A percentile compares a stretch with the other conserved stretches of the same genome.
Conservation (phyloP, 495 filamentous ascomycete species). For the Penicillium lividum region DNA sequence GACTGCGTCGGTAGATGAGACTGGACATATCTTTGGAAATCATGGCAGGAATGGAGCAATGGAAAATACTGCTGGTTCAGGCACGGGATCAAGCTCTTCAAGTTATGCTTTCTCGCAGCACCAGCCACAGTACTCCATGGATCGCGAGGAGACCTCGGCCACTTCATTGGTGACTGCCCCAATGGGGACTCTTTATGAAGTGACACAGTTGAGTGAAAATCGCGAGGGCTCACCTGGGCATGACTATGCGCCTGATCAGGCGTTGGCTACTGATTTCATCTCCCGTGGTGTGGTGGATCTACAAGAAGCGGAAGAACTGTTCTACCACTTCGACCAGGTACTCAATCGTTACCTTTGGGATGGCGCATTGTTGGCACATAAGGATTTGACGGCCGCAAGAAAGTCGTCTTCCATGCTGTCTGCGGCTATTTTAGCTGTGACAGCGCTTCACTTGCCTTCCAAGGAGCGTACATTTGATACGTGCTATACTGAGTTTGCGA, state of each 20-base stretch:
- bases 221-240: constrained; percentile 40
- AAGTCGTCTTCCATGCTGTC: constrained; percentile 51
- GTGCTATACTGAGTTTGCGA: constrained; percentile 55
- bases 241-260: constrained; percentile 37
- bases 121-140: constrained; percentile 42
- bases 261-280: constrained; percentile 54
- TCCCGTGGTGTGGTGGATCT: constrained; percentile 47
- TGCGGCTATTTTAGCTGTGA: constrained; percentile 53
- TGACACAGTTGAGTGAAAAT: constrained; percentile 55
- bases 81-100: constrained; percentile 20
- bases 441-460: constrained; percentile 51
- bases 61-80: constrained; percentile 13
- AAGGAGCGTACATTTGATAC: constrained; percentile 50
- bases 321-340: constrained; percentile 51
- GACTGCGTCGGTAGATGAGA: constrained; percentile 42
- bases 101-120: constrained; percentile 20
- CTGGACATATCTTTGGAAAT: constrained; percentile 13
- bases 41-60: constrained; percentile 20
- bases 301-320: constrained; percentile 52
- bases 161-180: constrained; percentile 54
- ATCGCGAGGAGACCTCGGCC: constrained; percentile 43
- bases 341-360: constrained; percentile 58
- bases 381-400: constrained; percentile 45
- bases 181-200: constrained; percentile 62
- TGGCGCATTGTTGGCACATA: constrained; percentile 48